A percentile compares a stretch with the other conserved stretches of the same genome.
These are phyloP conservation scores for Oidium heveae DNA, from an alignment of 2,329 filamentous ascomycete genomes.

Conservation along the genomic window DNA sequence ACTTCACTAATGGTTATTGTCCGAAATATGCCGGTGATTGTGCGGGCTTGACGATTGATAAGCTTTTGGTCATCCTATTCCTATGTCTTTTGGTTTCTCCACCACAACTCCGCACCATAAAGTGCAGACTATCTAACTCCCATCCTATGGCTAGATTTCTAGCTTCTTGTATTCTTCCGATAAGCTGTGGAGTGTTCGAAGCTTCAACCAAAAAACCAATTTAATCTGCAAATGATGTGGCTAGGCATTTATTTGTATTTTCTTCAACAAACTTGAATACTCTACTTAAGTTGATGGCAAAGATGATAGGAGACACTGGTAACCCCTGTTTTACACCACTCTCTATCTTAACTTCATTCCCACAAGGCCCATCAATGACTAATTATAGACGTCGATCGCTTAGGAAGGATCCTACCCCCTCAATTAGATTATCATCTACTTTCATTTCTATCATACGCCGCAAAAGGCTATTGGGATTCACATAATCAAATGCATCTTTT, in stretches of 20 bases:
- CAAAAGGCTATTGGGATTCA: neutral
- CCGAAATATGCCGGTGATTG: neutral
- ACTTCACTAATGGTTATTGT: neutral
- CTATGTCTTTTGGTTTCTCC: neutral
- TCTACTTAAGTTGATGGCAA: neutral
- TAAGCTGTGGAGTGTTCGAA: too few relatives aligned
- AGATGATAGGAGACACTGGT: neutral
- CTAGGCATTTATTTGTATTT: neutral
- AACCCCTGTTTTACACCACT: neutral
- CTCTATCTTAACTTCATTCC: neutral
- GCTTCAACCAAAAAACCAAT: neutral
- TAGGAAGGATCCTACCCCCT: neutral
- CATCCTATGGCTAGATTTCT: too few relatives aligned
- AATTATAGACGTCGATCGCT: neutral
- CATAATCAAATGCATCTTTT: neutral
- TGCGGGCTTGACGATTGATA: neutral
- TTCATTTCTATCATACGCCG: neutral
- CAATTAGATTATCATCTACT: neutral
- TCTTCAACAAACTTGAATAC: neutral
- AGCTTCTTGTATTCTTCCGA: too few relatives aligned
- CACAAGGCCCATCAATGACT: neutral
- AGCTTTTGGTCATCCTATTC: neutral
- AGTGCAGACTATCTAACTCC: too few relatives aligned
- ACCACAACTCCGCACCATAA: neutral
- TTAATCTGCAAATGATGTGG: neutral